Evolutionary conservation across 2,329 filamentous ascomycete genomes (phyloP), one percentile per base, ranked within the genome.

Genomic region (Metarhizium humberi): DNA sequence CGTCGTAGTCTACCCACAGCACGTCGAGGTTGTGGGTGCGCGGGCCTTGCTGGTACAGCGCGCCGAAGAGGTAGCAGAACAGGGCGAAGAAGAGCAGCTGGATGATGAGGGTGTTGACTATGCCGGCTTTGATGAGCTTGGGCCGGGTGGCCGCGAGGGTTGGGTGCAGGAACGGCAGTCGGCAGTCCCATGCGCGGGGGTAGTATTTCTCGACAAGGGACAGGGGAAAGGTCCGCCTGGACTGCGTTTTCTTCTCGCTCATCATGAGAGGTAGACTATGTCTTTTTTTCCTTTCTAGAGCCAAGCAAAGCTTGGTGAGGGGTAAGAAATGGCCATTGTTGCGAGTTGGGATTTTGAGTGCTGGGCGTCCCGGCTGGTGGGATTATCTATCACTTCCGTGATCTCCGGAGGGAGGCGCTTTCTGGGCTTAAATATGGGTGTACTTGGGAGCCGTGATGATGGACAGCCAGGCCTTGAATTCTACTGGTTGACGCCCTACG

Each of bases 91-190:
- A 63, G 10, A 63, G 43, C 7, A 64, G 18, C 14, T 59, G 84
- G 86, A 61, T 85, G 5, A 58, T 54, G 46, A 63, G 18, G 20
- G 63, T 58, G 40, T 63, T 63, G 8, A 55, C 45, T 14, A 53
- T 43, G 1, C 47, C 58, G 2, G 59, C 58, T 20, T 53, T 58
- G 49, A 63, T 57, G 38, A 61, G 62, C n/a, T 58, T 55, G 20
- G 29, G 25, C 7, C 57, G 54, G n/a, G 20, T 34, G 8, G 55
- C 58, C 36, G 45, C 50, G 4, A 57, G 18, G 16, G 49, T 50
- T 14, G 58, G 59, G 29, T 57, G 53, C n/a, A 52, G 53, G 4
- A 54, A 16, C 0, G 55, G 50, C 8, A 54, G 53, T 10, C 54
- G 53, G 14, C 53, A 54, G 13, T 59, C 55, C n/a, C 48, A 51